Base-by-base conservation (phyloP, 2,329 filamentous ascomycete species). In the Endocalyx cinctus region DNA sequence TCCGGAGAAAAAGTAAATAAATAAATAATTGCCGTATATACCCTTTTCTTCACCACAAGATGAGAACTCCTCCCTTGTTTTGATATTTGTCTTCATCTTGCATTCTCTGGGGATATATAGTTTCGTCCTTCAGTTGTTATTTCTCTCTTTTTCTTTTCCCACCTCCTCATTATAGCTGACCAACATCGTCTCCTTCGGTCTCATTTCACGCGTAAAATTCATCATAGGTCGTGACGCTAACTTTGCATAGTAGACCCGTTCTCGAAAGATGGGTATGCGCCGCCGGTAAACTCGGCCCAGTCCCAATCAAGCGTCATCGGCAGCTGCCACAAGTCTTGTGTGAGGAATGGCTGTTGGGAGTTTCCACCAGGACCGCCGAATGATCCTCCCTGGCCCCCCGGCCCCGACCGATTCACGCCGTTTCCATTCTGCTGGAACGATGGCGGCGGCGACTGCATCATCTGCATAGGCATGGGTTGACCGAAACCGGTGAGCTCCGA, bases 291-390 rank as follows among this genome's bases (percentile, higher is more conserved):
- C 57, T 81, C 77, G 2, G 77, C 76, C 74, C 77, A 82, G 52
- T 76, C 87, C 88, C 89, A 96, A 55, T 97, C 90, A 15, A 97
- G 72, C 3, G 87, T 94, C 82, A 95, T 94, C 2, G 90, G 89
- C 77, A 97, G 82, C 58, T 90, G 84, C 79, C 92, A 98, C 17
- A 97, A 63, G 61, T 97, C 92, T 50, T 90, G 87, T 5, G 92
- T 90, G 15, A 97, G 78, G 51, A 95, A 83, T 0, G 89, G 89
- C 46, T 89, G 83, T 53, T 89, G 88, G 6, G 17, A 17, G 5
- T 35, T 34, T 13, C 35, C 33, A 6, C 6, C 20, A 16, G 15
- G 10, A 8, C 37, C 37, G 5, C 22, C 27, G n/a, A n/a, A n/a
- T n/a, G n/a, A n/a, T 20, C 16, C 23, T 2, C 17, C 33, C 5